These are phyloP conservation scores for Ganoderma sinense DNA, from an alignment of 1,284 basidiomycete genomes.

Conservation along the genomic window DNA sequence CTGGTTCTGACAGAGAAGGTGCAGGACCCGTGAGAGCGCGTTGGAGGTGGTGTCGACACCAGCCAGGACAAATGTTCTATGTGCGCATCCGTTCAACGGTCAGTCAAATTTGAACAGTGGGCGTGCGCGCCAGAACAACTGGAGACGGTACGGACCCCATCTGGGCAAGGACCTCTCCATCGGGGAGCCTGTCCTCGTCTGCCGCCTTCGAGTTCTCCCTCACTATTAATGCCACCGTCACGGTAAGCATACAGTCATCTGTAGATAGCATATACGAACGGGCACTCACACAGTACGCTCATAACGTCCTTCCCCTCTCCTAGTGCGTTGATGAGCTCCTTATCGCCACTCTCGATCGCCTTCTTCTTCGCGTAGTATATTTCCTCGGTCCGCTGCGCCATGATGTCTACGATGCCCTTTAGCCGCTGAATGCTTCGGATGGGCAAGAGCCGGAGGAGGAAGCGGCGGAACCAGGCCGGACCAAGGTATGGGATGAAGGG, in stretches of 20 bases:
- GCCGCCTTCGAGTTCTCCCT: constrained; percentile 4
- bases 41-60: constrained; percentile 19
- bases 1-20: constrained; percentile 9
- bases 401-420: constrained; percentile 40
- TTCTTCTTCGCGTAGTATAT: constrained; percentile 50
- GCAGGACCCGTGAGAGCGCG: constrained; percentile 8
- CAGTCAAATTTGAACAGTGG: neutral
- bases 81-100: neutral
- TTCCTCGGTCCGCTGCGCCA: constrained; percentile 43
- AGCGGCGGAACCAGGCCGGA: constrained; percentile 1
- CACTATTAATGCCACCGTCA: neutral
- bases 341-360: constrained; percentile 48
- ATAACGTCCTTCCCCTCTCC: constrained; percentile 40
- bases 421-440: neutral
- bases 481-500: neutral
- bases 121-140: neutral
- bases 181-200: constrained; percentile 37
- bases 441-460: constrained; percentile 4
- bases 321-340: constrained; percentile 29
- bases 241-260: neutral
- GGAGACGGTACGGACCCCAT: constrained; percentile 40
- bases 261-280: constrained; percentile 4
- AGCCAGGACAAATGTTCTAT: constrained; percentile 15
- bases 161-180: constrained; percentile 42
- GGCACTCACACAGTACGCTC: constrained; percentile 4